Conservation (phyloP, 1,284 basidiomycete species). For the Cutaneotrichosporon cyanovorans region DNA sequence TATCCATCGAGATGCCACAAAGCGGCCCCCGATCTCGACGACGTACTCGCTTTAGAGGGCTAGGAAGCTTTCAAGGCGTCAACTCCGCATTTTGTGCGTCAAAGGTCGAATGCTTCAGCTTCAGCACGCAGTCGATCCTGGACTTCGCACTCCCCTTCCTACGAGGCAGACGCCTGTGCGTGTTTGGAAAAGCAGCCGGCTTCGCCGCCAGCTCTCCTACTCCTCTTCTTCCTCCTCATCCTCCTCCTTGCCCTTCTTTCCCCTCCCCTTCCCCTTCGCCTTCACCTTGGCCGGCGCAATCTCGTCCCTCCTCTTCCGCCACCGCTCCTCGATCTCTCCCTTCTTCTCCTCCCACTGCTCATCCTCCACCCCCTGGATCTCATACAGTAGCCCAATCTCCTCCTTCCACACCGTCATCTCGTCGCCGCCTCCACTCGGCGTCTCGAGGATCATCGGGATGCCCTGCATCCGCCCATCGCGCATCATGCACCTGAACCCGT, state of each 20-base stretch:
- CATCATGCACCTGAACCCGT: constrained; percentile 60
- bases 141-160: too few species aligned
- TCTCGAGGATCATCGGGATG: constrained; percentile 76
- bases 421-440: constrained; percentile 51
- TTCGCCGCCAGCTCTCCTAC: too few species aligned
- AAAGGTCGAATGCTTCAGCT: too few species aligned
- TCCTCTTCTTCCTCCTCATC: constrained; percentile 17
- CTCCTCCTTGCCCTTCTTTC: constrained; percentile 18
- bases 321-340: constrained; percentile 28
- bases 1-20: too few species aligned
- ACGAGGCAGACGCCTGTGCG: too few species aligned
- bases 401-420: constrained; percentile 59
- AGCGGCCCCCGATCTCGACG: too few species aligned
- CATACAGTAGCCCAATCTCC: constrained; percentile 55
- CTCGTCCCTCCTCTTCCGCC: constrained; percentile 33
- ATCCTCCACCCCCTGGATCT: constrained; percentile 39
- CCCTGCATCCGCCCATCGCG: constrained; percentile 60
- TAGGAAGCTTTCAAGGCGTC: too few species aligned
- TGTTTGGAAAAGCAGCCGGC: too few species aligned
- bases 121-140: too few species aligned
- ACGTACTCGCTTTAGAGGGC: too few species aligned
- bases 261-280: constrained; percentile 15
- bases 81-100: too few species aligned
- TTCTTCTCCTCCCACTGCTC: constrained; percentile 32
- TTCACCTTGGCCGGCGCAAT: constrained; percentile 38